These are phyloP conservation scores for Lasiodiplodia theobromae DNA, from an alignment of 2,329 filamentous ascomycete genomes.

Conservation along the genomic window DNA sequence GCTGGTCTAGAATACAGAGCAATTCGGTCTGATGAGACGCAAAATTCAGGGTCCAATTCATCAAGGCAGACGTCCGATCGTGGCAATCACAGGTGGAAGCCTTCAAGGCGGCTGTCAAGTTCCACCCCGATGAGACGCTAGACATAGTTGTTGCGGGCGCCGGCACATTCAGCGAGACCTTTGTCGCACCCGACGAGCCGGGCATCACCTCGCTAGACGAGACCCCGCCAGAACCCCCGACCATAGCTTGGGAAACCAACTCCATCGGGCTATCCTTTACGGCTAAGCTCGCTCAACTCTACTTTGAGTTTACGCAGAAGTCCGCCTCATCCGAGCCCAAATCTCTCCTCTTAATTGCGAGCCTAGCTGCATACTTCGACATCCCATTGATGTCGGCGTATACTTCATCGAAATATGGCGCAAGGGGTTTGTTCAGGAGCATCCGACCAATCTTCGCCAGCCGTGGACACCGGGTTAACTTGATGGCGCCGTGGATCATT, in stretches of 20 bases:
- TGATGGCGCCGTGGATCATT: conserved; percentile 41
- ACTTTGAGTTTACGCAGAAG: conserved; percentile 35
- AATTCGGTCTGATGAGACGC: no score
- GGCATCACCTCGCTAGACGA: conserved; percentile 29
- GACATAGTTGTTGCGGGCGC: conserved; percentile 44
- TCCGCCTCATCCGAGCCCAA: conserved; percentile 32
- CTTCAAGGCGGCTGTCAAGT: conserved; percentile 41
- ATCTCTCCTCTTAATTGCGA: conserved; percentile 37
- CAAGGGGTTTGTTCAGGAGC: conserved; percentile 39
- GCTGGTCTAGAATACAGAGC: not conserved
- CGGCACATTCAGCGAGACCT: conserved; percentile 38
- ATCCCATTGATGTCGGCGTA: conserved; percentile 38
- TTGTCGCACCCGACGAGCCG: conserved; percentile 37
- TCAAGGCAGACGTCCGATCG: conserved; percentile 41
- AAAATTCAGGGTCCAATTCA: conserved; percentile 38
- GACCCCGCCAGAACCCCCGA: conserved; percentile 35
- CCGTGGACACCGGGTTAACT: conserved; percentile 34
- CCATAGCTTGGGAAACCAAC: conserved; percentile 36
- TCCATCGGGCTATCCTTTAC: conserved; percentile 37
- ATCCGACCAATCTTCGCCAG: conserved; percentile 33
- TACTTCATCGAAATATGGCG: conserved; percentile 40
- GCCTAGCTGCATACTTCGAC: conserved; percentile 38
- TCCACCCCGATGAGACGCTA: conserved; percentile 37
- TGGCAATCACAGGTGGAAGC: conserved; percentile 40
- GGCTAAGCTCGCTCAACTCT: conserved; percentile 39